Base-by-base conservation (phyloP, 148 eudicot genomes). In the Cornus kousa region DNA sequence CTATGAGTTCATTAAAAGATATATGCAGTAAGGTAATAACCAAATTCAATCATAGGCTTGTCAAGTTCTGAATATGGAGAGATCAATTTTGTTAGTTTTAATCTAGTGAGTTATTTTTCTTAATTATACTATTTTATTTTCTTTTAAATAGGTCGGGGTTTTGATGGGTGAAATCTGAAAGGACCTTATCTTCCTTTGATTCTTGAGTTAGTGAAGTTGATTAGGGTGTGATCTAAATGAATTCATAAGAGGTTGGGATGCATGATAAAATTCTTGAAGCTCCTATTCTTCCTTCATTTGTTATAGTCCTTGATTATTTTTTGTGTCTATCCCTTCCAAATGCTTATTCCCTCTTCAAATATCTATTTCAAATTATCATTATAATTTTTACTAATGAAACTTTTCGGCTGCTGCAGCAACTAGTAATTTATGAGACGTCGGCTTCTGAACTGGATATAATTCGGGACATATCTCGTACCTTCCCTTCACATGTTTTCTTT, bases 381-480 rank as follows among this genome's bases (percentile, higher is more conserved):
- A 22, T 65, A 5, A 28, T 75, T 2, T 64, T 22, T 65, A 5
- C 39, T 75, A 17, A 59, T 66, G 31, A 20, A 72, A 31, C 28
- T 81, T 20, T 67, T 37, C 78, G 78, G 78, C 78, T 37, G 46
- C 68, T 92, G 84, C 92, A 96, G 99, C 99, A 97, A 97, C 87
- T 97, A 74, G 95, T 97, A 31, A 89, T 97, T 86, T 97, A 94
- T 46, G 99, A 97, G 85, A 94, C 99, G 71, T 94, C 99, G 69
- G 87, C 98, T 75, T 94, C 97, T 32, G 99, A 97, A 76, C 83
- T 94, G 81, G 99, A 97, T 88, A 97, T 97, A 28, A 97, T 97
- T 80, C 90, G 98, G 77, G 99, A 97, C 81, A 97, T 97, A 88
- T 94, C 98, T 69, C 97, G 97, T 66, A 94, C 99, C 57, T 97